phyloP scores from a whole-genome alignment of 495 filamentous ascomycete genomes.

The Podospora bellae-mahoneyi region DNA sequence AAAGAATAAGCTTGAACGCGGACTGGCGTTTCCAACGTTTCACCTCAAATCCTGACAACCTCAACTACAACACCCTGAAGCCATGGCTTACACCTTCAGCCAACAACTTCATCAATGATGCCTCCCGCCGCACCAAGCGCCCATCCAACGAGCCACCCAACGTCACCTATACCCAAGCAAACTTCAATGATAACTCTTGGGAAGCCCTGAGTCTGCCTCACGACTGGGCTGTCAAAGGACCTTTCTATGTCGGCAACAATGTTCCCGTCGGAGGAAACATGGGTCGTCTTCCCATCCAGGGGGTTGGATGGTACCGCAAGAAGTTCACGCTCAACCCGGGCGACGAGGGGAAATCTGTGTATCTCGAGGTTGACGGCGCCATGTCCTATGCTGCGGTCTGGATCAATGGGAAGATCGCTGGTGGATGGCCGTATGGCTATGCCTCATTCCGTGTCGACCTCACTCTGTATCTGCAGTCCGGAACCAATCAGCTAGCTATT shows the following conservation, averaged over 20 bases:
- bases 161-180: constrained; percentile 12
- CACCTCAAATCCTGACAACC: constrained; percentile 25
- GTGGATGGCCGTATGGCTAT: constrained; percentile 52
- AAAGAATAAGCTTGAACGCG: constrained; percentile 27
- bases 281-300: constrained; percentile 53
- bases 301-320: constrained; percentile 51
- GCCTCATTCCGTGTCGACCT: constrained; percentile 48
- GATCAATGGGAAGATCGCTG: constrained; percentile 47
- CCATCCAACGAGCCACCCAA: constrained; percentile 12
- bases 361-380: constrained; percentile 48
- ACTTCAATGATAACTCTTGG: constrained; percentile 25
- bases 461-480: constrained; percentile 40
- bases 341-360: constrained; percentile 40
- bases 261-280: constrained; percentile 52
- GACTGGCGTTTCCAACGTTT: constrained; percentile 32
- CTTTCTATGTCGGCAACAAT: constrained; percentile 35
- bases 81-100: constrained; percentile 30
- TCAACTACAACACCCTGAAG: constrained; percentile 28
- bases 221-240: constrained; percentile 51
- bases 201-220: constrained; percentile 32
- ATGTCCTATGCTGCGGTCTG: constrained; percentile 49
- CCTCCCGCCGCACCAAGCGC: constrained; percentile 11
- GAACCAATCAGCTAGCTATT: constrained; percentile 45
- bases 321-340: constrained; percentile 29
- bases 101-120: constrained; percentile 28